Percentiles rank a stretch among this genome's conserved stretches.
phyloP scores from a whole-genome alignment of 768 basidiomycete genomes.

The Cystobasidium onofrii region DNA sequence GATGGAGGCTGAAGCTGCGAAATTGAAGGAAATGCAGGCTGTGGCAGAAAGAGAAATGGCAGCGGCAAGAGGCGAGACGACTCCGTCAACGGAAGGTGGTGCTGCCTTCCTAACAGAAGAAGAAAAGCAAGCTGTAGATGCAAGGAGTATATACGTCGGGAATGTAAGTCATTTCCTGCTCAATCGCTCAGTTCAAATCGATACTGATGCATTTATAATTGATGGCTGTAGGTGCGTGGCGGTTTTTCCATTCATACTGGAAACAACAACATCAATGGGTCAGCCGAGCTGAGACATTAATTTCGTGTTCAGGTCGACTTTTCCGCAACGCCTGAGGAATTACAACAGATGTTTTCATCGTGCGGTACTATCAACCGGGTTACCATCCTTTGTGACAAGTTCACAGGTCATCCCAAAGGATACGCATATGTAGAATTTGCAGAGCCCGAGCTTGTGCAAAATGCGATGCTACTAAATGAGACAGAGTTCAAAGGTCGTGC shows the following conservation, averaged over 20 bases:
- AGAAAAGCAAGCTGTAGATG: slow-evolving; percentile 70
- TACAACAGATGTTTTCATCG: slow-evolving; percentile 91
- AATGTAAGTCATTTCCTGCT: slow-evolving; percentile 58
- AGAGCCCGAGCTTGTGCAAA: slow-evolving; percentile 79
- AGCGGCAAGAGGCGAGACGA: slow-evolving; percentile 28
- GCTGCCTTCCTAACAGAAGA: slow-evolving; percentile 72
- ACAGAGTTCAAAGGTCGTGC: slow-evolving; percentile 87
- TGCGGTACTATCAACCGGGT: slow-evolving; percentile 98
- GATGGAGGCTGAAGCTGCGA: slow-evolving; percentile 85
- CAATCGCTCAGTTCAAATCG: background rate
- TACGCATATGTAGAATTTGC: slow-evolving; percentile 99
- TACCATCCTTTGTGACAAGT: slow-evolving; percentile 98
- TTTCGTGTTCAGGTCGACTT: slow-evolving; percentile 73
- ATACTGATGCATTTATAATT: background rate
- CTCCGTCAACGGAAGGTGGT: slow-evolving; percentile 53
- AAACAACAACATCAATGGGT: background rate
- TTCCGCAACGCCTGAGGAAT: slow-evolving; percentile 91
- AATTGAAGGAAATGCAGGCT: slow-evolving; percentile 75
- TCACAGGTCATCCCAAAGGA: slow-evolving; percentile 99
- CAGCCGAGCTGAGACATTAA: background rate
- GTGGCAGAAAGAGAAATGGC: slow-evolving; percentile 34
- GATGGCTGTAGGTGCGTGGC: background rate
- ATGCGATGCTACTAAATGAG: slow-evolving; percentile 86
- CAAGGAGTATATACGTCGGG: slow-evolving; percentile 85
- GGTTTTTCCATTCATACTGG: background rate